These are phyloP conservation scores for Oemleria cerasiformis DNA, from an alignment of 306 rosid genomes.

Conservation along the genomic window DNA sequence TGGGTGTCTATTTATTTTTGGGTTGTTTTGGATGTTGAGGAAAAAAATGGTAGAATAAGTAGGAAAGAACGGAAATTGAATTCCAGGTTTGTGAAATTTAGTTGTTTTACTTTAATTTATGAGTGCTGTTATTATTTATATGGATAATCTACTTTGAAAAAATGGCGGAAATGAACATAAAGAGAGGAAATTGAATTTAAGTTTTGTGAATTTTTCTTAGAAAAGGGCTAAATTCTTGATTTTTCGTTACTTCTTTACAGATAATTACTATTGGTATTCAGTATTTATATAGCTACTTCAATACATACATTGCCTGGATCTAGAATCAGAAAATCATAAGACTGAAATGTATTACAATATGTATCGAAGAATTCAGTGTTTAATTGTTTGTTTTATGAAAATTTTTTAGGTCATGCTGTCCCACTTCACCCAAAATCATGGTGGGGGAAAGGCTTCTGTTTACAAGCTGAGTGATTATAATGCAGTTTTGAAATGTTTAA, in stretches of 20 bases:
- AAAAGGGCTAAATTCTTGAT: background rate
- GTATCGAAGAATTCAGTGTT: background rate
- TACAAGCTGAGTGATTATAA: slow-evolving; percentile 55
- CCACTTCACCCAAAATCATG: slow-evolving; percentile 69
- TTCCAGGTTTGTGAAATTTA: slow-evolving; percentile 5
- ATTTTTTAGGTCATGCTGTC: slow-evolving; percentile 57
- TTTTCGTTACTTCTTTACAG: background rate
- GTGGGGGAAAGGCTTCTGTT: slow-evolving; percentile 64
- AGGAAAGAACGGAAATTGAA: background rate
- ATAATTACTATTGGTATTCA: background rate
- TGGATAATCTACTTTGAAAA: background rate
- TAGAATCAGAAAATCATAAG: background rate
- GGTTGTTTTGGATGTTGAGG: background rate
- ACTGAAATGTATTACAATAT: background rate
- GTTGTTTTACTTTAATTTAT: background rate
- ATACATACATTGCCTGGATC: background rate
- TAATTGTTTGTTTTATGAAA: background rate
- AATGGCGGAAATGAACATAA: background rate
- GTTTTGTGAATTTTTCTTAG: background rate
- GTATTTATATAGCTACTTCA: background rate
- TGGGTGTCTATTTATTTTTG: slow-evolving; percentile 24
- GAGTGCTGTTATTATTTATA: too few species aligned
- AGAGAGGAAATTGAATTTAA: background rate
- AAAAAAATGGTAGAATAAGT: background rate
- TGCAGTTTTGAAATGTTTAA: slow-evolving; percentile 51